Evolutionary conservation across 2,329 filamentous ascomycete genomes (phyloP), one percentile per base, ranked within the genome.

Genomic region (Colletotrichum gloeosporioides): DNA sequence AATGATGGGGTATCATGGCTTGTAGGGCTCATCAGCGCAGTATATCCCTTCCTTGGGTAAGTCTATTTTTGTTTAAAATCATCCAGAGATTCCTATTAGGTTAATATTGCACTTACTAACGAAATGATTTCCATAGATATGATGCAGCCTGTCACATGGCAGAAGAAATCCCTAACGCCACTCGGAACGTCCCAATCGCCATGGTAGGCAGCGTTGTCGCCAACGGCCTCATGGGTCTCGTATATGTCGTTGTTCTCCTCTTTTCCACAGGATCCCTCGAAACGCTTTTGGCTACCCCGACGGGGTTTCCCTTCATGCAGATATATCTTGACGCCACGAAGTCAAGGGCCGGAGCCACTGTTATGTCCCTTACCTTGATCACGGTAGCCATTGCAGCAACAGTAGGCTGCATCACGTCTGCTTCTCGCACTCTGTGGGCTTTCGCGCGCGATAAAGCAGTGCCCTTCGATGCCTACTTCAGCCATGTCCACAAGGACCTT

Each of bases 171-270:
- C 83, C 80, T 3, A 71, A 84, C 13, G 80, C 83, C 0, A 79
- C 78, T 15, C 80, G 81, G 0, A 83, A 83, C 18, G 82, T 84
- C 0, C 83, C 83, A 0, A 61, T 83, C 8, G 83, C 83, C 10
- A 84, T 84, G 82, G 77, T 85, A 0, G 82, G 82, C 4, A 82
- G 81, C 22, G 80, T 83, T 2, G 72, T 82, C 0, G 79, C 87
- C 27, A 89, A 89, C 55, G 88, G 87, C 0, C 68, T 89, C 2
- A 84, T 89, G 61, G 88, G 87, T 3, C 80, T 89, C 4, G 81
- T 81, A 3, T 88, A 85, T 72, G 81, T 81, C 29, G 81, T 87
- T 64, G 80, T 88, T 18, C 80, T 89, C 0, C 80, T 89, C 2
- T 90, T 85, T 78, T 86, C 83, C 0, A 82, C 87, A 0, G 86